These are phyloP conservation scores for Hortiboletus rubellus DNA, from an alignment of 1,284 basidiomycete genomes.

Conservation along the genomic window DNA sequence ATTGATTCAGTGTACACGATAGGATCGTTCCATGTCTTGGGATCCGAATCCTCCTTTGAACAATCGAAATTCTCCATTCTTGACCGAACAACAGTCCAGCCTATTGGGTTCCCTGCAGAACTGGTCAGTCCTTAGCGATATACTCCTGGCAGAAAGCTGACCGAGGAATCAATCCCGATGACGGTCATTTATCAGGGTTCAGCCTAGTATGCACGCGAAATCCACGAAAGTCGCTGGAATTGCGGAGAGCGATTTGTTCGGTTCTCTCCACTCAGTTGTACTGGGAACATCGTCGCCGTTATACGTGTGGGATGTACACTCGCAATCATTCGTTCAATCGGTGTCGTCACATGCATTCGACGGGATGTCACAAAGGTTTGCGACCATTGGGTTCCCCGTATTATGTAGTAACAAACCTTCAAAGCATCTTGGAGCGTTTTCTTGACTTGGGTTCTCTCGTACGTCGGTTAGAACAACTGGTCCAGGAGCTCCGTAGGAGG, in stretches of 20 bases:
- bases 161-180: neutral
- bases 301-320: conserved; percentile 55
- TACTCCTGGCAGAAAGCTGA: neutral
- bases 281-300: conserved; percentile 65
- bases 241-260: conserved; percentile 47
- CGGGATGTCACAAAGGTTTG: conserved; percentile 55
- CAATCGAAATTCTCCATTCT: conserved; percentile 48
- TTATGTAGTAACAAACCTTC: neutral
- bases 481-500: conserved; percentile 46
- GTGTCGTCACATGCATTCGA: conserved; percentile 40
- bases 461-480: conserved; percentile 61
- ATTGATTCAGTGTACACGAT: conserved; percentile 4
- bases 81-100: conserved; percentile 60
- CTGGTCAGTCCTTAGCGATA: conserved; percentile 45
- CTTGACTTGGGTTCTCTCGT: conserved; percentile 61
- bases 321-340: conserved; percentile 51
- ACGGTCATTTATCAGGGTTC: conserved; percentile 34
- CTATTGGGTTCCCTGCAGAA: conserved; percentile 55
- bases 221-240: conserved; percentile 43
- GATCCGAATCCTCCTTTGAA: conserved; percentile 49
- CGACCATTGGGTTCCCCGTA: neutral
- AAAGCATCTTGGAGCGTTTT: conserved; percentile 60
- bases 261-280: conserved; percentile 53
- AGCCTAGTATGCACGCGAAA: conserved; percentile 44
- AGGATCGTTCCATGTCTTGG: conserved; percentile 60